Percentiles rank a stretch among this genome's conserved stretches.
These are phyloP conservation scores for Pythium vanterpoolii DNA, from an alignment of 352 stramenopile species.

Conservation along the genomic window DNA sequence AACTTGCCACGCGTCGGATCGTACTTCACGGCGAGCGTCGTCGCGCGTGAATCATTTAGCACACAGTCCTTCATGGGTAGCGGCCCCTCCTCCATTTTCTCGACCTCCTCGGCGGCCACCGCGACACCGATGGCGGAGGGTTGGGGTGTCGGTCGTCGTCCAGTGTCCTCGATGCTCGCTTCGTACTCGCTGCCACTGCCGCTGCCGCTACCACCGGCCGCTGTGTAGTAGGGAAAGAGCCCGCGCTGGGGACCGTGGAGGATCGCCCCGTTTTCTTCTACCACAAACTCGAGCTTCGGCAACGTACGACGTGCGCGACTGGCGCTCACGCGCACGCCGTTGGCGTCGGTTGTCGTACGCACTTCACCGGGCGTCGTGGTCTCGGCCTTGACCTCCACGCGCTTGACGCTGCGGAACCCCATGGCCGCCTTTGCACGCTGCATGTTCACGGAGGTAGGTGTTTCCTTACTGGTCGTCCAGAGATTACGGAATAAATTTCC, in stretches of 20 bases:
- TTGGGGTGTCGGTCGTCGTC: neutral
- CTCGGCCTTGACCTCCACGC: slow-evolving; percentile 85
- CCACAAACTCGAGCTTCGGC: slow-evolving; percentile 81
- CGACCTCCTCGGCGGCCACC: neutral
- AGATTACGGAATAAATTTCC: neutral
- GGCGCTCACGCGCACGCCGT: slow-evolving; percentile 54
- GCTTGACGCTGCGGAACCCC: slow-evolving; percentile 75
- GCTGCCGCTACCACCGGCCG: slow-evolving; percentile 1
- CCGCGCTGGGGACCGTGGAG: slow-evolving; percentile 70
- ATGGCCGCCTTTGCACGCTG: slow-evolving; percentile 69
- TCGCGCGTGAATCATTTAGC: slow-evolving; percentile 78
- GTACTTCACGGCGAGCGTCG: slow-evolving; percentile 75
- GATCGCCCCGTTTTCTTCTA: slow-evolving; percentile 79
- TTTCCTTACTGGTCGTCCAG: slow-evolving; percentile 5
- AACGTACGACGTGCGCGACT: slow-evolving; percentile 63
- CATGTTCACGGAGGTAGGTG: slow-evolving; percentile 29
- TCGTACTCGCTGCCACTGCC: neutral
- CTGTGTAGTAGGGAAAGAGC: slow-evolving; percentile 35
- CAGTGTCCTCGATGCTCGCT: slow-evolving; percentile 3
- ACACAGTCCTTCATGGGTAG: slow-evolving; percentile 80
- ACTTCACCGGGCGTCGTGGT: slow-evolving; percentile 79
- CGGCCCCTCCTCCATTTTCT: neutral
- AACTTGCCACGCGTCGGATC: slow-evolving; percentile 61
- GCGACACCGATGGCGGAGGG: neutral
- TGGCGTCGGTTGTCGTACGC: slow-evolving; percentile 65